Evolutionary conservation across 2,329 filamentous ascomycete genomes (phyloP).

Genomic region (Monilinia laxa): DNA sequence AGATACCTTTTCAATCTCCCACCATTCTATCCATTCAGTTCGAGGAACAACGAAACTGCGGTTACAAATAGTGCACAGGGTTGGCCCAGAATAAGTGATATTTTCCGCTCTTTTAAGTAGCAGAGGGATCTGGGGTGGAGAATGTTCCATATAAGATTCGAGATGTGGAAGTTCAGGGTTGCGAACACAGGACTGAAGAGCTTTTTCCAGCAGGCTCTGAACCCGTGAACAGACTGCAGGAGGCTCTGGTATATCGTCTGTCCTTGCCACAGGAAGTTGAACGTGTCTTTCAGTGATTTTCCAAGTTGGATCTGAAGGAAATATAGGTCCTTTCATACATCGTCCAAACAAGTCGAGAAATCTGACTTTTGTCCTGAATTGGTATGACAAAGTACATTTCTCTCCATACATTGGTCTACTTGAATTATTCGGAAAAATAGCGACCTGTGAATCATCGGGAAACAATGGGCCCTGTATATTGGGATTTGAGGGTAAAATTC

Average conservation of each 20-base stretch:
- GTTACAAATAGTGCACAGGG: constrained; percentile 53
- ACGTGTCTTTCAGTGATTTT: background rate
- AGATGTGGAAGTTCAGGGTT: constrained; percentile 33
- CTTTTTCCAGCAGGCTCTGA: constrained; percentile 39
- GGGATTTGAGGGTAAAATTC: background rate
- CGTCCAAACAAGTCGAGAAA: constrained; percentile 37
- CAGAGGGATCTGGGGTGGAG: constrained; percentile 31
- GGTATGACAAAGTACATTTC: constrained; percentile 27
- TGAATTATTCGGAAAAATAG: background rate
- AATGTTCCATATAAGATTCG: constrained; percentile 28
- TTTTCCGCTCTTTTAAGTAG: constrained; percentile 37
- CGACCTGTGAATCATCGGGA: too few relatives aligned
- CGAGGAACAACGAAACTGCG: constrained; percentile 51
- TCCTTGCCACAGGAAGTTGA: constrained; percentile 29
- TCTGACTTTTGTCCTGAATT: constrained; percentile 36
- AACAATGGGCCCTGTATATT: background rate
- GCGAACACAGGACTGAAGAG: constrained; percentile 34
- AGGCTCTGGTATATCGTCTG: constrained; percentile 28
- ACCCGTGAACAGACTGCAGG: constrained; percentile 34
- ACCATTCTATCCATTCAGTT: constrained; percentile 64
- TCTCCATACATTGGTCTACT: background rate
- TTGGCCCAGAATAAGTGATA: constrained; percentile 50
- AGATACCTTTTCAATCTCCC: constrained; percentile 43
- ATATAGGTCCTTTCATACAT: constrained; percentile 36
- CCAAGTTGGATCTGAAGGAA: constrained; percentile 26